These are phyloP conservation scores for Talaromyces sp. DNA, from an alignment of 2,329 filamentous ascomycete species.

Conservation along the genomic window DNA sequence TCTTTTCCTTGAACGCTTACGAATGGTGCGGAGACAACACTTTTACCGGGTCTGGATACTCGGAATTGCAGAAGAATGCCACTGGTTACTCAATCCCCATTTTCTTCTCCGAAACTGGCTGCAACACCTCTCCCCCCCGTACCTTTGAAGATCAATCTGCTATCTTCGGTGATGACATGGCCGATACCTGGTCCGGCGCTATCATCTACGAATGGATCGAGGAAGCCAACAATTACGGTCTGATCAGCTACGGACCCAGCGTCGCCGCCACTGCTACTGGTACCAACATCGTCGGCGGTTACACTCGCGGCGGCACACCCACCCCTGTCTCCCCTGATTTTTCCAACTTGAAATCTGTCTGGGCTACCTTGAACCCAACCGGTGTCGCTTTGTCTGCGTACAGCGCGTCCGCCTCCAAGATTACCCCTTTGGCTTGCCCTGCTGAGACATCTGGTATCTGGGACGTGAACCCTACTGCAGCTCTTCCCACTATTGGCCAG, in stretches of 20 bases:
- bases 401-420: slow-evolving; percentile 56
- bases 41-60: slow-evolving; percentile 67
- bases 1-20: slow-evolving; percentile 83
- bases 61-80: slow-evolving; percentile 63
- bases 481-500: slow-evolving; percentile 67
- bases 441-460: slow-evolving; percentile 65
- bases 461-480: slow-evolving; percentile 67
- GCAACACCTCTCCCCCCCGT: slow-evolving; percentile 55
- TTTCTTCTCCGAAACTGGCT: slow-evolving; percentile 87
- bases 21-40: slow-evolving; percentile 65
- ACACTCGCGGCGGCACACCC: slow-evolving; percentile 67
- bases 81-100: slow-evolving; percentile 75
- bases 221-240: slow-evolving; percentile 77
- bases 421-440: slow-evolving; percentile 68
- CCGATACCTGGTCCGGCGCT: slow-evolving; percentile 66
- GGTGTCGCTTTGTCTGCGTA: slow-evolving; percentile 67
- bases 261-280: slow-evolving; percentile 43
- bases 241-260: slow-evolving; percentile 70
- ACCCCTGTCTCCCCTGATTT: slow-evolving; percentile 74
- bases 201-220: slow-evolving; percentile 91
- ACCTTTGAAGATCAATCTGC: slow-evolving; percentile 63
- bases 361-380: slow-evolving; percentile 68
- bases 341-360: slow-evolving; percentile 69
- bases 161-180: slow-evolving; percentile 74
- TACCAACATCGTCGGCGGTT: slow-evolving; percentile 62